Conservation (phyloP, 2,329 filamentous ascomycete species). For the Exophiala aquamarina region DNA sequence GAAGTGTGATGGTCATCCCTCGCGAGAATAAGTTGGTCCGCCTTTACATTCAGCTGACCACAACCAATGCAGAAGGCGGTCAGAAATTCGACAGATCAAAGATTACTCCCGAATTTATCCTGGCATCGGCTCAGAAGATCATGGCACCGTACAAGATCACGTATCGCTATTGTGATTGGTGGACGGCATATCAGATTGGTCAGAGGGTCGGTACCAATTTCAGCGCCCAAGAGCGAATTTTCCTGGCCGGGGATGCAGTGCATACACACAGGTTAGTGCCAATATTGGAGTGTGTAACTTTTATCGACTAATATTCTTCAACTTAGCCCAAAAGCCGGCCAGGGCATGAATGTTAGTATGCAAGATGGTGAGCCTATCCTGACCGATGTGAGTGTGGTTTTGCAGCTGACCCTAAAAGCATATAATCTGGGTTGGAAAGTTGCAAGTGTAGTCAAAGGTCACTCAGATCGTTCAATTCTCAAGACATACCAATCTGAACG, state of each 20-base stretch:
- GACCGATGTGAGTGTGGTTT: neutral
- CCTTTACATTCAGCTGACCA: constrained; percentile 35
- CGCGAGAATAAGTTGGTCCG: constrained; percentile 63
- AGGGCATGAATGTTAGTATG: constrained; percentile 73
- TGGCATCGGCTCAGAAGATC: constrained; percentile 63
- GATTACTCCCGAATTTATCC: constrained; percentile 64
- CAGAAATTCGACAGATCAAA: constrained; percentile 57
- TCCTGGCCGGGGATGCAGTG: constrained; percentile 68
- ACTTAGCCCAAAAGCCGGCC: constrained; percentile 59
- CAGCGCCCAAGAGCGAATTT: constrained; percentile 58
- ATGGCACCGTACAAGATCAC: constrained; percentile 66
- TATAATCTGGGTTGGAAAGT: constrained; percentile 62
- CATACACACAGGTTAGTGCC: constrained; percentile 43
- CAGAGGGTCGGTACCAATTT: constrained; percentile 63
- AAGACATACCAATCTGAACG: constrained; percentile 57
- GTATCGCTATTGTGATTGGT: constrained; percentile 67
- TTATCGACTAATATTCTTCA: too few species aligned
- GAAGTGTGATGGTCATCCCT: constrained; percentile 65
- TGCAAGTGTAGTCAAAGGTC: constrained; percentile 47
- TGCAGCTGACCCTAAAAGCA: constrained; percentile 26
- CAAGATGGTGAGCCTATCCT: constrained; percentile 51
- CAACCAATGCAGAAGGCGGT: constrained; percentile 32
- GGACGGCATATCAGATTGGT: constrained; percentile 67
- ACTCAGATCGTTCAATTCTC: constrained; percentile 42
- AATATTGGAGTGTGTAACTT: constrained; percentile 29